Base-by-base conservation (phyloP, 768 basidiomycete species). In the Gloeophyllum trabeum region DNA sequence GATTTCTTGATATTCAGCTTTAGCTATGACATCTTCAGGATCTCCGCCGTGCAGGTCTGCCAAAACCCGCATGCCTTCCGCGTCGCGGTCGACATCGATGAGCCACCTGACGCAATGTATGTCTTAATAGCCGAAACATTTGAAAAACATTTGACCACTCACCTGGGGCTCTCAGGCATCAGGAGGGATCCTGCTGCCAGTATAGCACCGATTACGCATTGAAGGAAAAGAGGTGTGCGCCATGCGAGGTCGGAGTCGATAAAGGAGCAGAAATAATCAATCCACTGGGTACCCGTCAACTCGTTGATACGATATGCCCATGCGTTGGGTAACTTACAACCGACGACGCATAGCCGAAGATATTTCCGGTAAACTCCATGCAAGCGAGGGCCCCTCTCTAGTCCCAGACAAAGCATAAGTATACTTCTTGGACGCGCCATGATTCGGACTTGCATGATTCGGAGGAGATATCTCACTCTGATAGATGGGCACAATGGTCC, bases 401-500 rank as follows among this genome's bases (percentile, higher is more conserved):
- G n/a, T n/a, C n/a, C n/a, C n/a, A n/a, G n/a, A n/a, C n/a, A n/a
- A n/a, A 26, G 43, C 24, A 13, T 4, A 43, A 41, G 34, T 41
- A 39, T 42, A 18, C 35, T 12, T 23, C n/a, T 7, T 42, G 30
- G 40, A 2, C 35, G 34, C 16, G 21, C 14, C 14, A 26, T 40
- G n/a, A 39, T 23, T 24, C 10, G 1, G 4, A 28, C 28, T 34
- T 16, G 86, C 89, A 63, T 93, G 88, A 51, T 85, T 72, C 2
- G 93, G 87, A 23, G 93, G 92, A 3, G 89, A 92, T 37, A 96
- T 90, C 66, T 97, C 93, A 51, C 87, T 90, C 66, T 96, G 88
- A 59, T 91, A 93, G 44, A 92, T 90, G 12, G 89, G 90, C 22
- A 92, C 89, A 46, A 92, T 91, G n/a, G 89, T 92, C 34, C 89